Evolutionary conservation across 305 asterid genomes (phyloP), one percentile per base, ranked within the genome.

Genomic region (Fraxinus latifolia): DNA sequence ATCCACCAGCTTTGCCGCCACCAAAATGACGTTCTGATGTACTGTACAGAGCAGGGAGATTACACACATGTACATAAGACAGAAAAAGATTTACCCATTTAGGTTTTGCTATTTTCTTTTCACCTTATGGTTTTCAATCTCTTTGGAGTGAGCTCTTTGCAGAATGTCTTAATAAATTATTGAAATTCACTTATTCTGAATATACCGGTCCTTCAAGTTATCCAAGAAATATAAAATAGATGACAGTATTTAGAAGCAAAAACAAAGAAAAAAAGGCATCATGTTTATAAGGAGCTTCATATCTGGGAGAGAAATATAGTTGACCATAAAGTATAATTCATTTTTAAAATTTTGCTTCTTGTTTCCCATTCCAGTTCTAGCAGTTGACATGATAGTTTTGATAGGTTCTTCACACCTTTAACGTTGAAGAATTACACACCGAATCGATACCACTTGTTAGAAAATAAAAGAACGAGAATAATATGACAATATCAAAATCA

Each of bases 1-100:
- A 95, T 77, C 93, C 89, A 33, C 96, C 85, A 12, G 86, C 96
- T 15, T 84, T 87, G 86, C 94, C 94, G 7, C 89, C 88, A 36
- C 87, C 91, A 25, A 86, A 86, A 82, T 88, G 90, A 89, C 67
- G 19, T 47, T 83, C 76, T 81, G 27, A 58, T 58, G 76, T 55
- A 50, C 79, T 27, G 76, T 25, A 77, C 31, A 42, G 65, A 50
- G 39, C 76, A 17, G 79, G 77, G 82, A 85, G 85, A 81, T 73
- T 81, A 53, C 65, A 73, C 65, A 25, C 84, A 67, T 83, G 93
- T 92, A 90, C 81, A 94, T 86, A 89, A 82, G 72, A 83, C 85
- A 84, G 88, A 47, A 77, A 77, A 47, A 62, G 70, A 37, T 79
- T 72, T 77, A 70, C 85, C 55, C 60, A 12, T 44, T 74, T 34